Conservation (phyloP, 1,284 basidiomycete genomes). For the Leccinum subfulvum region DNA sequence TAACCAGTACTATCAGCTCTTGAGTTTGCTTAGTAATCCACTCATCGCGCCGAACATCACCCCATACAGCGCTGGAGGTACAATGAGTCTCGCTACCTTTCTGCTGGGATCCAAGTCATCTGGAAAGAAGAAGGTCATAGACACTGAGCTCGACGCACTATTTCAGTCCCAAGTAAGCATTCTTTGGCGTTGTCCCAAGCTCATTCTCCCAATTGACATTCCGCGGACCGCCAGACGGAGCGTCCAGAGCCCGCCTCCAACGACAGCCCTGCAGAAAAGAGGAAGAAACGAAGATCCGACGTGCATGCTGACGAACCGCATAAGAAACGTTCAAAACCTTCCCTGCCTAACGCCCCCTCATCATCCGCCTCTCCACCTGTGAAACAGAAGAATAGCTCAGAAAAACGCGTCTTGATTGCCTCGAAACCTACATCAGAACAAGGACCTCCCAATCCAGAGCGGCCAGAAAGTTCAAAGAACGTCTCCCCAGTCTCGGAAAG, state of each 20-base stretch:
- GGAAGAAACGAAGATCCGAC: conserved; percentile 24
- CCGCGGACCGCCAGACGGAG: conserved; percentile 14
- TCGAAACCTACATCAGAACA: conserved; percentile 23
- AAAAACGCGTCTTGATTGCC: conserved; percentile 15
- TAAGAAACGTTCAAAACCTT: conserved; percentile 29
- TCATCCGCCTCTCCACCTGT: conserved; percentile 8
- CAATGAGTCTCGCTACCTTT: conserved; percentile 30
- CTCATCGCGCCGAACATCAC: not conserved
- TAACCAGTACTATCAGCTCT: not conserved
- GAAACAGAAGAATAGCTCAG: conserved; percentile 23
- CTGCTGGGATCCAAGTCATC: conserved; percentile 23
- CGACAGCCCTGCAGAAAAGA: conserved; percentile 7
- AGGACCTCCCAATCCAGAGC: conserved; percentile 34
- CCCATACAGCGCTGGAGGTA: not conserved
- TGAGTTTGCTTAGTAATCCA: conserved; percentile 10
- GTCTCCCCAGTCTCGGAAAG: conserved; percentile 12
- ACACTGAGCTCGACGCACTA: conserved; percentile 29
- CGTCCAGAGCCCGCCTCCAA: conserved; percentile 5
- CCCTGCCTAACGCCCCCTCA: conserved; percentile 9
- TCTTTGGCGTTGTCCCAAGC: too few relatives aligned
- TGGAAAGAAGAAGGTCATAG: conserved; percentile 24
- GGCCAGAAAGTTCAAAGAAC: conserved; percentile 5
- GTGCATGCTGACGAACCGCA: conserved; percentile 14
- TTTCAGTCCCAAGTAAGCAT: conserved; percentile 25
- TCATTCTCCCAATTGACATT: not conserved